Base-by-base conservation (phyloP, 2,329 filamentous ascomycete species). In the Chaetomiaceae sp. region DNA sequence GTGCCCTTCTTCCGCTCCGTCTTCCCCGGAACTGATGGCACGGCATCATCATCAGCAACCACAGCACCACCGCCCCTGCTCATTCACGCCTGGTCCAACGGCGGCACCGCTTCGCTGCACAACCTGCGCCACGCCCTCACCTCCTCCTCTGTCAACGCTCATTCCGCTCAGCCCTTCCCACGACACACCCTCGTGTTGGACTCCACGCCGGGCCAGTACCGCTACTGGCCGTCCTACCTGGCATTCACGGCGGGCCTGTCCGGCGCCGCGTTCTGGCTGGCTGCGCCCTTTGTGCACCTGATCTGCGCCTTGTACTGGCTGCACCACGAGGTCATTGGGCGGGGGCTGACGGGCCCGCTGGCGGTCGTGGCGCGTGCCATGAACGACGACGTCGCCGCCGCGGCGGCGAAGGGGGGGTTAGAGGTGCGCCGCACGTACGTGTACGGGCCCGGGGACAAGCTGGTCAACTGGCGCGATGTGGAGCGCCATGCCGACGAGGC, bases 391-490 rank as follows among this genome's bases (percentile, higher is more conserved):
- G 18, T 5, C 22, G 3, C 29, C n/a, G n/a, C n/a, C n/a, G 22
- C 22, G 22, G 9, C 22, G 22, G 22, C 9, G 22, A 9, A 5
- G 22, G 22, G 6, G 22, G 22, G 22, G 22, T 5, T 24, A 24
- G 22, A 76, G 58, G 63, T 63, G 4, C 62, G 68, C 17, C 65
- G 76, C 29, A 62, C 68, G n/a, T 81, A 79, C 50, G 51, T 79
- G 15, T 80, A 78, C 49, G 70, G 72, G 10, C 63, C 66, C 29
- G 66, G 60, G 2, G 77, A 81, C 55, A 48, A 55, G 29, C 64
- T 78, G 50, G 70, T 80, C 5, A 60, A 65, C 2, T 71, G 63
- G 58, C 53, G 50, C 7, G 68, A 76, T 48, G 65, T 80, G 4
- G 72, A 78, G 58, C 55, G 54, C 34, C 74, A 79, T 52, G 73